These are phyloP conservation scores for Cryptosporidium sp. DNA, from an alignment of 169 alveolate species.

Conservation along the genomic window DNA sequence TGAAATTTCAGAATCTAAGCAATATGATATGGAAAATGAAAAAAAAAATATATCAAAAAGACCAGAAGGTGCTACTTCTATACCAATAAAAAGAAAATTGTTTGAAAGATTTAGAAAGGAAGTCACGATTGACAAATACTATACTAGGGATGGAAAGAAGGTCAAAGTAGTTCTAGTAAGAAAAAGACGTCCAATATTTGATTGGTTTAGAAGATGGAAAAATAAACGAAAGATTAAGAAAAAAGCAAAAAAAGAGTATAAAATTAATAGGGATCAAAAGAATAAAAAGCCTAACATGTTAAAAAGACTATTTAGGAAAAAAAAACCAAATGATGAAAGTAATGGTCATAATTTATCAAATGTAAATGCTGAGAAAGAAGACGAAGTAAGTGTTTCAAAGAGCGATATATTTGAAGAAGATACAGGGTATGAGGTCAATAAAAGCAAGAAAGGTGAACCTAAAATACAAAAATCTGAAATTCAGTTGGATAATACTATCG, in stretches of 20 bases:
- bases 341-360: neutral
- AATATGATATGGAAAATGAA: neutral
- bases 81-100: neutral
- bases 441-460: neutral
- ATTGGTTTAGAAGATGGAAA: conserved; percentile 11
- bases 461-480: neutral
- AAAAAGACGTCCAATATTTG: conserved; percentile 2
- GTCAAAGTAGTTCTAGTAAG: conserved; percentile 45
- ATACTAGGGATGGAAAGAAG: conserved; percentile 26
- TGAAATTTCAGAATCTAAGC: neutral
- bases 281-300: neutral
- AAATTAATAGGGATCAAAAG: neutral
- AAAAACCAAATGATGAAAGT: neutral
- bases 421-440: neutral
- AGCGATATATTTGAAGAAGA: conserved; percentile 5
- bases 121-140: conserved; percentile 11
- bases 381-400: neutral
- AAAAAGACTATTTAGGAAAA: neutral
- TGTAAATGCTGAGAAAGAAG: neutral
- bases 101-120: conserved; percentile 29
- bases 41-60: neutral
- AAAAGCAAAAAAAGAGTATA: conserved; percentile 24
- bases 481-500: neutral
- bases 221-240: conserved; percentile 3
- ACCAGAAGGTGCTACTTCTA: conserved; percentile 33